A percentile compares a stretch with the other conserved stretches of the same genome.
These are phyloP conservation scores for Wickerhamomyces sydowiorum DNA, from an alignment of 805 yeast genomes.

Conservation along the genomic window DNA sequence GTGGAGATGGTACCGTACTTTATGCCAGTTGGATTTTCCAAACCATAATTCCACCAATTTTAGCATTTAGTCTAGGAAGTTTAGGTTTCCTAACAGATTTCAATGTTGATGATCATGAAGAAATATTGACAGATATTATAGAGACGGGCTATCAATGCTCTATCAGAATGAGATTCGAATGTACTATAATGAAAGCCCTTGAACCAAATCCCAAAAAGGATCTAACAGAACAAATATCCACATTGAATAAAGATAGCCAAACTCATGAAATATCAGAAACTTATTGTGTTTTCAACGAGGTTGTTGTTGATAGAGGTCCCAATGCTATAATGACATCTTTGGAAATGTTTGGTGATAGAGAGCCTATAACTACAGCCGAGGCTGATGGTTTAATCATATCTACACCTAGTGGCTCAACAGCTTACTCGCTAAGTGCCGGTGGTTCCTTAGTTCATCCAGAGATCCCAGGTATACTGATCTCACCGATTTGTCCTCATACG, in stretches of 20 bases:
- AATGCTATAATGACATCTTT: constrained; percentile 45
- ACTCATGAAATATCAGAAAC: constrained; percentile 27
- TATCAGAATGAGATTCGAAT: constrained; percentile 44
- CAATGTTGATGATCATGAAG: constrained; percentile 33
- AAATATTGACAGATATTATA: constrained; percentile 30
- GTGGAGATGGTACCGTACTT: constrained; percentile 70
- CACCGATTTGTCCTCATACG: constrained; percentile 52
- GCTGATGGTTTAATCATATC: constrained; percentile 64
- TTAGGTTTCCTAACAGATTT: constrained; percentile 59
- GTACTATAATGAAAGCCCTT: constrained; percentile 37
- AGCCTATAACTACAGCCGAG: constrained; percentile 51
- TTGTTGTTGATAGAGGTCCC: constrained; percentile 48
- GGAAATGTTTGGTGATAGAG: constrained; percentile 43
- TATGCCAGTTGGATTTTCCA: constrained; percentile 59
- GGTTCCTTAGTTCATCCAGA: constrained; percentile 51
- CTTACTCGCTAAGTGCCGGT: constrained; percentile 48
- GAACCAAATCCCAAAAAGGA: constrained; percentile 7
- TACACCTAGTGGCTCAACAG: constrained; percentile 65
- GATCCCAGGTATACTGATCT: constrained; percentile 48
- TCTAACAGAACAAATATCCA: constrained; percentile 21
- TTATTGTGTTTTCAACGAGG: constrained; percentile 42
- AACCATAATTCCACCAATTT: constrained; percentile 55
- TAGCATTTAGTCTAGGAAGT: constrained; percentile 62
- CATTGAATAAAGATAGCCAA: constrained; percentile 13
- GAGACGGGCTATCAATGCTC: constrained; percentile 40